Conservation (phyloP, 2,329 filamentous ascomycete genomes). For the Hypoxylon sp. region DNA sequence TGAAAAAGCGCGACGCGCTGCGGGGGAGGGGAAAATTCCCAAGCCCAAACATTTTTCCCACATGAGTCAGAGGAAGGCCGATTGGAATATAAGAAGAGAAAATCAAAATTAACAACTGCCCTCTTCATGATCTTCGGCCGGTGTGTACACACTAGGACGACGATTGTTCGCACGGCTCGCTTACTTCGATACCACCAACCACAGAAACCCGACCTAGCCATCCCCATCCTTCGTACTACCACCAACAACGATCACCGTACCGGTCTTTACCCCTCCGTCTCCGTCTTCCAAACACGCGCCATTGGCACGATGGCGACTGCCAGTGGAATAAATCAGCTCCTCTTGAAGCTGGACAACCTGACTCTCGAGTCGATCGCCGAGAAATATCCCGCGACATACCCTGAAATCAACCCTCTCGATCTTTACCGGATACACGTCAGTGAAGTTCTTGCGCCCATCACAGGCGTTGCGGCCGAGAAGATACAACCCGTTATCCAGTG, state of each 20-base stretch:
- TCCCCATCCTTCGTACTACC: neutral
- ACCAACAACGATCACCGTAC: neutral
- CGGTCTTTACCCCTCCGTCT: neutral
- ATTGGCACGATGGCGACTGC: constrained; percentile 30
- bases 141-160: constrained; percentile 16
- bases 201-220: neutral
- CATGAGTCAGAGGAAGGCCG: constrained; percentile 34
- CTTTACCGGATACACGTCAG: constrained; percentile 84
- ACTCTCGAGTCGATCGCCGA: constrained; percentile 44
- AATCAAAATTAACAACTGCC: neutral
- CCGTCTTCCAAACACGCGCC: constrained; percentile 26
- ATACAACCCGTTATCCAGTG: constrained; percentile 83
- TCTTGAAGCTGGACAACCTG: constrained; percentile 31
- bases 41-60: constrained; percentile 18
- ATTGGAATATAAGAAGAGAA: neutral
- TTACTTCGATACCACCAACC: constrained; percentile 2
- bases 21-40: constrained; percentile 36
- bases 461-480: constrained; percentile 76
- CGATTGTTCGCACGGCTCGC: constrained; percentile 15
- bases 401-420: constrained; percentile 80
- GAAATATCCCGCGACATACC: constrained; percentile 69
- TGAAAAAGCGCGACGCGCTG: constrained; percentile 16
- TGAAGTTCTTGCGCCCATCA: constrained; percentile 74
- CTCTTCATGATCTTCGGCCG: constrained; percentile 31
- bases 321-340: constrained; percentile 25